Base-by-base conservation (phyloP, 352 stramenopile genomes). In the Phytophthora pluvialis region DNA sequence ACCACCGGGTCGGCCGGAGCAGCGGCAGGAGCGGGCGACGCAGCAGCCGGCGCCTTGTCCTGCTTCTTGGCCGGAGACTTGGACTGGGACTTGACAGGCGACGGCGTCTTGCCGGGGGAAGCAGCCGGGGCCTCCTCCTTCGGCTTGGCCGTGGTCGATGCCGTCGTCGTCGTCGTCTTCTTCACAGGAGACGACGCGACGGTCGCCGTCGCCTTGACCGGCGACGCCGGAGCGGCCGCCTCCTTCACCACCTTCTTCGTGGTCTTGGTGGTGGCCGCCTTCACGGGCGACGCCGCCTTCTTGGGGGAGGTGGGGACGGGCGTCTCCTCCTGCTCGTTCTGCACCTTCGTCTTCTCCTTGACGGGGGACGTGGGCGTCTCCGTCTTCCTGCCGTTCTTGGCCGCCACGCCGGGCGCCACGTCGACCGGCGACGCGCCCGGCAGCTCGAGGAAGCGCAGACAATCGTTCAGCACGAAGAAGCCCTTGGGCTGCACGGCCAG, bases 381-480 rank as follows among this genome's bases (percentile, higher is more conserved):
- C 10, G 31, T 35, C 31, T 35, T 35, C 31, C 31, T 55, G 7
- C 50, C 43, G 32, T 51, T 49, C 5, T 47, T 49, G 4, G 48
- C 49, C 55, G 64, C 70, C 21, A 49, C 54, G n/a, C 32, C 50
- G 5, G n/a, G n/a, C 18, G 39, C 39, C 25, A 60, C 69, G 13
- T 67, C 51, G 10, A 67, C 53, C 36, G 61, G 35, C 9, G 42
- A 38, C 39, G 39, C 21, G 0, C 68, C 72, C 2, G 82, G 73
- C 11, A 94, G 65, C 63, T 93, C 84, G 6, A 96, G 67, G 78
- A 96, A 94, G 40, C 88, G 84, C 64, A 96, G 60, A 64, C 86
- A 92, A 63, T 96, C 88, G 64, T 96, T 96, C 29, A 94, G 67
- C 51, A 96, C 84, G 74, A 96, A 96, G 73, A 91, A 96, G 6